A percentile compares a stretch with the other conserved stretches of the same genome.
Conservation (phyloP, 306 rosid genomes). For the Abrus precatorius region DNA sequence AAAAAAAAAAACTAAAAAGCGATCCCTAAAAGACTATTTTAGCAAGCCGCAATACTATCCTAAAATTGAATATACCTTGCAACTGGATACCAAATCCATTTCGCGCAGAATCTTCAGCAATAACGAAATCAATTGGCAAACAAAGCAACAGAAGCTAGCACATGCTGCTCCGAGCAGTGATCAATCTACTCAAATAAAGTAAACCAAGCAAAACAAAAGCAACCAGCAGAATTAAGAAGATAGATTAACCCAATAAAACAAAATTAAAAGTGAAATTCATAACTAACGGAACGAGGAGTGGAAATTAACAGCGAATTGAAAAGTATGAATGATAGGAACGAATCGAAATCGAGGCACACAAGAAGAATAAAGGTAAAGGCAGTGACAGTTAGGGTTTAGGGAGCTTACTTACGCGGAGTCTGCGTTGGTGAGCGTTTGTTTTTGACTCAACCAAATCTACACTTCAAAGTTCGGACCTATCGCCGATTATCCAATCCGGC, state of each 20-base stretch:
- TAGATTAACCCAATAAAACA: neutral
- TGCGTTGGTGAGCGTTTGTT: constrained; percentile 53
- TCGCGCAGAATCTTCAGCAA: constrained; percentile 55
- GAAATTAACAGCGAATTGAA: constrained; percentile 30
- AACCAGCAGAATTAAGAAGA: constrained; percentile 36
- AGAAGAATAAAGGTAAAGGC: neutral
- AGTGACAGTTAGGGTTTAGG: constrained; percentile 55
- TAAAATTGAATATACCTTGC: constrained; percentile 66
- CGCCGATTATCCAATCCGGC: constrained; percentile 69
- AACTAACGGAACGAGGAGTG: neutral
- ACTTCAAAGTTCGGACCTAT: constrained; percentile 70
- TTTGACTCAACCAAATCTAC: constrained; percentile 62
- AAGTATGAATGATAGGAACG: neutral
- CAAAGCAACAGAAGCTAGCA: constrained; percentile 45
- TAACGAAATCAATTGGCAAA: constrained; percentile 42
- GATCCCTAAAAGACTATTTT: neutral
- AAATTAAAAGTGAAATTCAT: neutral
- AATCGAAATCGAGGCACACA: neutral
- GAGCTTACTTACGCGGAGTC: constrained; percentile 54
- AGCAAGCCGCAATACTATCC: no score
- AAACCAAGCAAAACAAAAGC: constrained; percentile 29
- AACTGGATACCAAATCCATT: constrained; percentile 84
- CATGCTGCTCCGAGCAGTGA: constrained; percentile 51
- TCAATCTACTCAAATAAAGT: constrained; percentile 59
- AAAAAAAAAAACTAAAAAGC: neutral